Conservation (phyloP, 441 rosid genomes). For the Gossypium davidsonii region DNA sequence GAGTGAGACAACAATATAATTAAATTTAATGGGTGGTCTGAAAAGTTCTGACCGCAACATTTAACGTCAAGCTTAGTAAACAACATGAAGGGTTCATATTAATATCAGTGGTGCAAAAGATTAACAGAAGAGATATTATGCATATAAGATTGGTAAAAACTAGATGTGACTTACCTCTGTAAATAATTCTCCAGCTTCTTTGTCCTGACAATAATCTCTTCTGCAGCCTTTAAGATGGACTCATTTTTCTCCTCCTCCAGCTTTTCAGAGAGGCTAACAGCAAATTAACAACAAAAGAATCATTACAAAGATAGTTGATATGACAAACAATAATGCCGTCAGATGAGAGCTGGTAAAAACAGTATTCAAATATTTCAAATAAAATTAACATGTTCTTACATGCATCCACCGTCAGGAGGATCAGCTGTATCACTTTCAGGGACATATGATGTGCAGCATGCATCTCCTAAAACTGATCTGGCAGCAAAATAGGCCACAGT, state of each 20-base stretch:
- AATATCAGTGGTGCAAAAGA: neutral
- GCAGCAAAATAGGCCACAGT: conserved; percentile 43
- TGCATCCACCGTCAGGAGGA: conserved; percentile 29
- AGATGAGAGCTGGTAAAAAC: neutral
- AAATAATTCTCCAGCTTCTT: conserved; percentile 51
- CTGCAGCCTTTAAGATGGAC: conserved; percentile 39
- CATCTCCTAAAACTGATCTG: conserved; percentile 62
- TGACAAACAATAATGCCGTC: neutral
- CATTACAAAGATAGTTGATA: neutral
- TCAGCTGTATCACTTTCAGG: conserved; percentile 25
- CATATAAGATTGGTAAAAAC: neutral
- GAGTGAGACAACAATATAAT: neutral
- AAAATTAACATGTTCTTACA: conserved; percentile 37
- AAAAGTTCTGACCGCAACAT: neutral
- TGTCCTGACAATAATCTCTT: conserved; percentile 48
- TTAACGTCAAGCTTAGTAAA: neutral
- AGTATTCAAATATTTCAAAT: neutral
- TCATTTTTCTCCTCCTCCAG: conserved; percentile 33
- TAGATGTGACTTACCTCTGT: conserved; percentile 32
- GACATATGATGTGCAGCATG: conserved; percentile 41
- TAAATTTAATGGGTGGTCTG: neutral
- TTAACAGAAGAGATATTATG: neutral
- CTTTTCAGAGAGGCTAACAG: conserved; percentile 39
- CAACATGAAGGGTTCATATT: neutral
- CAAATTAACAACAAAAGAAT: neutral